Conservation (phyloP, 768 basidiomycete species). For the Mycena galopus region DNA sequence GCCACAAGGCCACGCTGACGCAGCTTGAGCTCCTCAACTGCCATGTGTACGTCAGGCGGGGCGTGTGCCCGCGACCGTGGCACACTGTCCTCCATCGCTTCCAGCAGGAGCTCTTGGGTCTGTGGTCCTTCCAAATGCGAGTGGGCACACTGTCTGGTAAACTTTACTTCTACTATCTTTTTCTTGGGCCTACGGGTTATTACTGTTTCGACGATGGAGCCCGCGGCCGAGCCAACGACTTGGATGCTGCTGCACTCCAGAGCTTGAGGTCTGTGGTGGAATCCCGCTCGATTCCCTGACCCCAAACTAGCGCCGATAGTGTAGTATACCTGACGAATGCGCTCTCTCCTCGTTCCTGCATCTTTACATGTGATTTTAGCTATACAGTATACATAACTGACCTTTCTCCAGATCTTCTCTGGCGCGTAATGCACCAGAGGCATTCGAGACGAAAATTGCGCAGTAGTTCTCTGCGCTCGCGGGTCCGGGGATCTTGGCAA, state of each 20-base stretch:
- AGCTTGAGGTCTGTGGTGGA: neutral
- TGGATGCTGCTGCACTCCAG: neutral
- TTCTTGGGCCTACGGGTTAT: neutral
- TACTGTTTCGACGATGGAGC: neutral
- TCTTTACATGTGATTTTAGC: too few species aligned
- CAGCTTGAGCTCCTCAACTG: constrained; percentile 6
- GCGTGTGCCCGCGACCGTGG: constrained; percentile 13
- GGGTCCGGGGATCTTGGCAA: too few species aligned
- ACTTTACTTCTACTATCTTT: neutral
- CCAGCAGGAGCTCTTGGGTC: neutral
- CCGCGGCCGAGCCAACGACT: neutral
- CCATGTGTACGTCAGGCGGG: neutral
- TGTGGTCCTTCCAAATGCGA: neutral
- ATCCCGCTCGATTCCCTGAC: too few species aligned
- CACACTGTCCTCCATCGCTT: constrained; percentile 10
- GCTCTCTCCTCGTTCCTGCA: too few species aligned
- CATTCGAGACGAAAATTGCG: too few species aligned
- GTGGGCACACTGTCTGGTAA: neutral
- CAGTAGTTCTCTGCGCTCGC: too few species aligned
- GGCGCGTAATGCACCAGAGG: too few species aligned
- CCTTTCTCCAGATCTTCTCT: too few species aligned
- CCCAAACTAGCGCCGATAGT: too few species aligned
- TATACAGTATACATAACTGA: too few species aligned
- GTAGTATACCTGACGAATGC: too few species aligned
- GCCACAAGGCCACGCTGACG: constrained; percentile 17